Conservation (phyloP, 192 early-diverging fungal species). For the Coemansia javaensis region DNA sequence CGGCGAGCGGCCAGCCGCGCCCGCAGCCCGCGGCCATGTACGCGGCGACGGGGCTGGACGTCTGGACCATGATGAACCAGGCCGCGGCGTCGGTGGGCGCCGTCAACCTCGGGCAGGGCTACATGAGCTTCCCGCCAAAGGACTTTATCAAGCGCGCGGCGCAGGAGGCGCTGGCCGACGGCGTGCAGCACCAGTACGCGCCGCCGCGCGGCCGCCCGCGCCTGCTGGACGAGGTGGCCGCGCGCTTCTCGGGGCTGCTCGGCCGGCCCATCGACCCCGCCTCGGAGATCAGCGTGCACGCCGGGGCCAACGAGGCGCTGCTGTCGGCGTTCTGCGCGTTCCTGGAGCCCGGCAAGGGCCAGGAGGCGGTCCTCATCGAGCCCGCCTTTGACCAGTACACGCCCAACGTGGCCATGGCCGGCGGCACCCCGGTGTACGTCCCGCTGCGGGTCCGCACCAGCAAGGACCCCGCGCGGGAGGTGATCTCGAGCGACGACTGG, state of each 20-base stretch:
- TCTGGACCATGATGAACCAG: conserved; percentile 86
- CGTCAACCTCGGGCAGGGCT: conserved; percentile 91
- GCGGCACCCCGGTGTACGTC: conserved; percentile 80
- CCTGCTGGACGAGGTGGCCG: conserved; percentile 66
- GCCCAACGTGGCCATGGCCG: conserved; percentile 79
- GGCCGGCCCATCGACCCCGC: conserved; percentile 66
- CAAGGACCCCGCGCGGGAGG: conserved; percentile 35
- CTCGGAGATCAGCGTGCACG: conserved; percentile 81
- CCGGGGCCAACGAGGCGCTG: conserved; percentile 84
- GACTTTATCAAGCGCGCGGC: conserved; percentile 81
- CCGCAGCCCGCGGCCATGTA: conserved; percentile 25
- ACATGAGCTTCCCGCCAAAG: conserved; percentile 83
- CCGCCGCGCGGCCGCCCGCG: conserved; percentile 61
- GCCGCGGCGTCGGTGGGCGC: conserved; percentile 75
- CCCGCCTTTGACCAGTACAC: conserved; percentile 96
- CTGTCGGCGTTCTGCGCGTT: conserved; percentile 78
- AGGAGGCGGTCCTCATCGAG: conserved; percentile 91
- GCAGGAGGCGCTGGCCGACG: conserved; percentile 56
- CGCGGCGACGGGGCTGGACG: conserved; percentile 42
- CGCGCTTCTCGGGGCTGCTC: conserved; percentile 69
- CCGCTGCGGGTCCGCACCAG: conserved; percentile 62
- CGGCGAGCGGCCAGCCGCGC: not conserved
- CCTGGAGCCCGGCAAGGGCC: conserved; percentile 63
- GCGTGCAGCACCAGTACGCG: conserved; percentile 85
- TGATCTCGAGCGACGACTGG: conserved; percentile 78